These are phyloP conservation scores for Rubroshorea leprosula DNA, from an alignment of 345 rosid genomes.

Conservation along the genomic window DNA sequence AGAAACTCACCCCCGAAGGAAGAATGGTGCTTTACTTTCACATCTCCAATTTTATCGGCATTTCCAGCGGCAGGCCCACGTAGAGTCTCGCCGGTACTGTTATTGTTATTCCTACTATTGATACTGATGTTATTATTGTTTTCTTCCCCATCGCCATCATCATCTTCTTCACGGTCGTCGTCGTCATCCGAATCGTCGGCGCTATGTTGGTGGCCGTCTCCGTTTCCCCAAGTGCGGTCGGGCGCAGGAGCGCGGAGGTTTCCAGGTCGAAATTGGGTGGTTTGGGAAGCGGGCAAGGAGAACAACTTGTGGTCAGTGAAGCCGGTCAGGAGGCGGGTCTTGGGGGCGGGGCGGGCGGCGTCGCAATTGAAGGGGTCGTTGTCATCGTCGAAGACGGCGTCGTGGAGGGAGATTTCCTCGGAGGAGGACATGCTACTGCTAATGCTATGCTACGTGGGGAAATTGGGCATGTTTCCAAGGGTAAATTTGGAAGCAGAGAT, in stretches of 20 bases:
- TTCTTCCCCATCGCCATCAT: conserved; percentile 24
- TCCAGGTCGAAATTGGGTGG: conserved; percentile 25
- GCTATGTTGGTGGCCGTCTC: conserved; percentile 19
- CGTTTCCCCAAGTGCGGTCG: conserved; percentile 27
- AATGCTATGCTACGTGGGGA: neutral
- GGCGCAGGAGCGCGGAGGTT: conserved; percentile 14
- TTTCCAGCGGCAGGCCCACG: conserved; percentile 17
- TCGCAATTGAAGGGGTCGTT: conserved; percentile 34
- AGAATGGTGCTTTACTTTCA: conserved; percentile 29
- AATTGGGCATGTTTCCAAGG: conserved; percentile 7
- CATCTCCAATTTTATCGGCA: conserved; percentile 31
- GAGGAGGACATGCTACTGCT: conserved; percentile 36
- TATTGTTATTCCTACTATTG: conserved; percentile 13
- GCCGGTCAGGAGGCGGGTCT: conserved; percentile 49
- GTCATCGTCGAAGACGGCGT: conserved; percentile 50
- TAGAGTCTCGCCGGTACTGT: conserved; percentile 11
- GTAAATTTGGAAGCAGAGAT: too few relatives aligned
- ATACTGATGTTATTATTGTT: conserved; percentile 19
- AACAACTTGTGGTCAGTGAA: conserved; percentile 44
- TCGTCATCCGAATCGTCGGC: conserved; percentile 37
- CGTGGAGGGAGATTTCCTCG: conserved; percentile 36
- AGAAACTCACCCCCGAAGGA: conserved; percentile 24
- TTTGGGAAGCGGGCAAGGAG: conserved; percentile 35
- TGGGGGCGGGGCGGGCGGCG: conserved; percentile 29
- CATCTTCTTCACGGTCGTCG: conserved; percentile 36